A percentile compares a stretch with the other conserved stretches of the same genome.
phyloP scores from a whole-genome alignment of 2,329 filamentous ascomycete species.

The Davidsoniella eucalypti region DNA sequence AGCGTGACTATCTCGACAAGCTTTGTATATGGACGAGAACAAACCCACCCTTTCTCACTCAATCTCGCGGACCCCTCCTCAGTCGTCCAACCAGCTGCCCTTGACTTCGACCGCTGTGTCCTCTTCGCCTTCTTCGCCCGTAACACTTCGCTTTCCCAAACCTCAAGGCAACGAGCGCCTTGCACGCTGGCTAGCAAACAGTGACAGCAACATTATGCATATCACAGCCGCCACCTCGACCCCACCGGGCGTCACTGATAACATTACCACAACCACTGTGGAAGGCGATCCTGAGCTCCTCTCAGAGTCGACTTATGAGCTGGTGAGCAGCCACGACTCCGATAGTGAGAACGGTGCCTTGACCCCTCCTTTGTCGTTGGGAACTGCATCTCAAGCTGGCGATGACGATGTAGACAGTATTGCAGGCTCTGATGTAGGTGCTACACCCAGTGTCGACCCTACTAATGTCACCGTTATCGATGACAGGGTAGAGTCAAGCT shows the following conservation, averaged over 20 bases:
- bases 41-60: neutral
- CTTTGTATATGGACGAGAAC: neutral
- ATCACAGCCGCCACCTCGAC: neutral
- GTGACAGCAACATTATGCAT: constrained; percentile 39
- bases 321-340: constrained; percentile 36
- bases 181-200: constrained; percentile 42
- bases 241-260: neutral
- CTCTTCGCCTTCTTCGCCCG: constrained; percentile 23
- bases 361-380: constrained; percentile 17
- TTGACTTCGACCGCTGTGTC: neutral
- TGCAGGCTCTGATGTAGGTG: constrained; percentile 20
- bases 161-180: constrained; percentile 38
- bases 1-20: too few relatives aligned
- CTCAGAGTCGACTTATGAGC: constrained; percentile 39
- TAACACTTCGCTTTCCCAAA: constrained; percentile 38
- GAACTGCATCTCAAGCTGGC: constrained; percentile 29
- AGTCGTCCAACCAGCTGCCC: constrained; percentile 5
- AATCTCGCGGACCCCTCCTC: neutral
- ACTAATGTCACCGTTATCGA: neutral
- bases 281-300: constrained; percentile 26
- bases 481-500: neutral
- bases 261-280: constrained; percentile 16
- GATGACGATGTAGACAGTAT: constrained; percentile 27
- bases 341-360: constrained; percentile 34
- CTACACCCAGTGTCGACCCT: neutral